Base-by-base conservation (phyloP, 805 yeast species). In the Clavispora vitiphila region DNA sequence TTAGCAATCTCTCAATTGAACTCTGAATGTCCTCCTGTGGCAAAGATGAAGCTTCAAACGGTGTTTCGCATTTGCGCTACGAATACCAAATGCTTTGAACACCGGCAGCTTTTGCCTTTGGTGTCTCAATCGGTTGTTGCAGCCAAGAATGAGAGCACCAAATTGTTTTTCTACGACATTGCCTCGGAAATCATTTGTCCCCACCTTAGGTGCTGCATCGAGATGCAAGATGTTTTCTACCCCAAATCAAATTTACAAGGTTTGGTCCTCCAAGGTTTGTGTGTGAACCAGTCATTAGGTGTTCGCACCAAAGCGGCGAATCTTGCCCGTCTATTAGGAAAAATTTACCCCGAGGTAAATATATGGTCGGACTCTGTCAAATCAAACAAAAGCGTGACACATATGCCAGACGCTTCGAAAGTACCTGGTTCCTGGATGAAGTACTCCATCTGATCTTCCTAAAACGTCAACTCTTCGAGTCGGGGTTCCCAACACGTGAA, bases 351-450 rank as follows among this genome's bases (percentile, higher is more conserved):
- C 8, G 48, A 48, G 5, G 46, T 47, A 16, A 44, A 41, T 25
- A 38, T 47, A 5, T 48, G 52, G 54, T 44, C 37, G 20, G 41
- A 42, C 4, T 15, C 32, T 12, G 20, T 29, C 10, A 15, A 16
- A 12, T 12, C 2, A n/a, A 26, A 12, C 12, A 16, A 8, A 29
- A 15, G 19, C 4, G 11, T 12, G 20, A 5, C 19, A 15, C 30
- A 26, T 26, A 16, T 9, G 20, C 20, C 20, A 20, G 47, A 44
- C 5, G 41, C 15, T 18, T 30, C 31, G 15, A 46, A 42, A 12
- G 49, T 49, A 3, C 51, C 51, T 16, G 51, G 51, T n/a, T 42
- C 51, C 21, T 47, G 51, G 51, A 49, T 45, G 49, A 41, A 30
- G 19, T 8, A 9, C 11, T 15, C 12, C n/a, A 16, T 6, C n/a